phyloP scores from a whole-genome alignment of 2,329 filamentous ascomycete genomes.

The Xenosphaeropsis pyriputrescens region DNA sequence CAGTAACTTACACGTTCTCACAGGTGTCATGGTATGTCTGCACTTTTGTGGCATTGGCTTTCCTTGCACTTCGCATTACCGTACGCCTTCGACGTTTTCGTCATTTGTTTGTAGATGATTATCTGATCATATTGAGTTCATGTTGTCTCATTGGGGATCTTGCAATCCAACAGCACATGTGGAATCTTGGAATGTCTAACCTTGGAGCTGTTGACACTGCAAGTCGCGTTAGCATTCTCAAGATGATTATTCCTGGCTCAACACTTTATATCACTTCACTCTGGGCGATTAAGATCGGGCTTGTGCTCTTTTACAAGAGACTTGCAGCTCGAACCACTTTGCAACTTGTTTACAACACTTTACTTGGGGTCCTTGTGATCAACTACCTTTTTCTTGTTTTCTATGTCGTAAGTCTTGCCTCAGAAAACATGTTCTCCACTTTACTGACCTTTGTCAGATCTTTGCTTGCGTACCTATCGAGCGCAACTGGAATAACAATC shows the following conservation, averaged over 20 bases:
- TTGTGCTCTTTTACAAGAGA: constrained; percentile 25
- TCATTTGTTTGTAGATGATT: constrained; percentile 16
- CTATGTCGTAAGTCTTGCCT: no score
- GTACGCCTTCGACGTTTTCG: constrained; percentile 16
- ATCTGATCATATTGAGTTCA: constrained; percentile 15
- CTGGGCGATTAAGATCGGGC: constrained; percentile 24
- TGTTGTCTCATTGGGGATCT: constrained; percentile 18
- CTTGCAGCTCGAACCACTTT: constrained; percentile 21
- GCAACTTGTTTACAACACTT: constrained; percentile 21
- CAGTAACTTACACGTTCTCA: no score
- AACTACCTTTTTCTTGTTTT: constrained; percentile 9
- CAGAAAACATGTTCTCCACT: no score
- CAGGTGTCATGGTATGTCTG: constrained; percentile 7
- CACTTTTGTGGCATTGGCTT: constrained; percentile 9
- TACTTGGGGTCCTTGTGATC: constrained; percentile 16
- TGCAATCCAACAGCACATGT: constrained; percentile 20
- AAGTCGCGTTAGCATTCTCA: constrained; percentile 5
- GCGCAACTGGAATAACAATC: constrained; percentile 1
- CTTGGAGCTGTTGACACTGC: constrained; percentile 4
- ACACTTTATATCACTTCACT: constrained; percentile 24
- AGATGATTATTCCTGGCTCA: constrained; percentile 25
- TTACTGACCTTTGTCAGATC: no score
- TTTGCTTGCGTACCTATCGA: constrained; percentile 2
- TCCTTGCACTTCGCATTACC: constrained; percentile 15
- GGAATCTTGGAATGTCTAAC: constrained; percentile 12